A percentile compares a stretch with the other conserved stretches of the same genome.
phyloP scores from a whole-genome alignment of 768 basidiomycete genomes.

The Collybiopsis luxurians region DNA sequence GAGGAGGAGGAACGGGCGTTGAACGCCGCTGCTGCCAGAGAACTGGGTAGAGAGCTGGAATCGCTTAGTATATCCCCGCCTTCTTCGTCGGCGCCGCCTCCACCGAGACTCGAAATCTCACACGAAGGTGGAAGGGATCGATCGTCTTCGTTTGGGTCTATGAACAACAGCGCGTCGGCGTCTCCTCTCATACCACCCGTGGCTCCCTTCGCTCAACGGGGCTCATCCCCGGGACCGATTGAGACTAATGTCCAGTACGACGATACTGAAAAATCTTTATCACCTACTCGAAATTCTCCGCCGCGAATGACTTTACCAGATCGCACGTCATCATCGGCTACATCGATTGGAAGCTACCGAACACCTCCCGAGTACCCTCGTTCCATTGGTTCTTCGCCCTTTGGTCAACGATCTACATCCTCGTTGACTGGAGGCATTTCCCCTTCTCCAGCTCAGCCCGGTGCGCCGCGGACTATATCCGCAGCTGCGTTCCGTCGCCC shows the following conservation, averaged over 20 bases:
- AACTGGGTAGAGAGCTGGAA: constrained; percentile 64
- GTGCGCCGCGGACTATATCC: constrained; percentile 3
- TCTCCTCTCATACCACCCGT: constrained; percentile 31
- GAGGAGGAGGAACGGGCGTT: constrained; percentile 52
- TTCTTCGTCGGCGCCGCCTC: background rate
- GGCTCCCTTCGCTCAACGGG: constrained; percentile 35
- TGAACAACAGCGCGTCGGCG: constrained; percentile 9
- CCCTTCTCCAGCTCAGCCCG: background rate
- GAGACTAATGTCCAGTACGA: background rate
- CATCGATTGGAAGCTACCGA: background rate
- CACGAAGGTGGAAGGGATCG: background rate
- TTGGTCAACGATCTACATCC: constrained; percentile 1
- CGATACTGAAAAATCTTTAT: background rate
- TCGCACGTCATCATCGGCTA: background rate
- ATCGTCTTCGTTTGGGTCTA: background rate
- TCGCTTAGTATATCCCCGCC: constrained; percentile 34
- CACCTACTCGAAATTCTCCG: background rate
- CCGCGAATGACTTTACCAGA: background rate
- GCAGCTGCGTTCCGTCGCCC: constrained; percentile 8
- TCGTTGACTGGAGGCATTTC: background rate
- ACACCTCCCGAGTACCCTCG: constrained; percentile 9
- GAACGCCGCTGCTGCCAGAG: constrained; percentile 66
- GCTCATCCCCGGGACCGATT: background rate
- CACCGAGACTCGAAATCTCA: constrained; percentile 7
- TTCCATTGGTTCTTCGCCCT: background rate